Percentiles rank a stretch among this genome's conserved stretches.
Conservation (phyloP, 306 rosid species). For the Pterocarpus macrocarpus region DNA sequence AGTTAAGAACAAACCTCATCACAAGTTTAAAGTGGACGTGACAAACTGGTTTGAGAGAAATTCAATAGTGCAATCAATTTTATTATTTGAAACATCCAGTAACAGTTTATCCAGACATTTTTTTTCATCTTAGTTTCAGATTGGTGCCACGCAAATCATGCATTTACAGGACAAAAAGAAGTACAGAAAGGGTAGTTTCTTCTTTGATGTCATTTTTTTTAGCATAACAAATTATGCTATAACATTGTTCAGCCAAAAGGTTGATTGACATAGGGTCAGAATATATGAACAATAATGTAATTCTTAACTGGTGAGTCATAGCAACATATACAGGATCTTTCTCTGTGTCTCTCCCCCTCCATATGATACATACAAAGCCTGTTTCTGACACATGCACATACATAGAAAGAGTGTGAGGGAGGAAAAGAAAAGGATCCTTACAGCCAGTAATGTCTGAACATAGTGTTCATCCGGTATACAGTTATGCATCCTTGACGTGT, state of each 20-base stretch:
- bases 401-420: constrained; percentile 1
- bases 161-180: neutral
- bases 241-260: constrained; percentile 4
- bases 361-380: neutral
- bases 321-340: neutral
- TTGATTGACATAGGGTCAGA: neutral
- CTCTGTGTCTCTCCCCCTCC: neutral
- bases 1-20: neutral
- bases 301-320: neutral
- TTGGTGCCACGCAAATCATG: neutral
- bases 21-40: neutral
- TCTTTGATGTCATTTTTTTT: too few relatives aligned
- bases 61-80: neutral
- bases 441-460: constrained; percentile 92
- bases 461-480: constrained; percentile 99
- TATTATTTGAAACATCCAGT: constrained; percentile 26
- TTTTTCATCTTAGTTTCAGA: neutral
- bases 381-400: neutral
- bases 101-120: neutral
- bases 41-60: constrained; percentile 20
- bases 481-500: constrained; percentile 84
- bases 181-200: constrained; percentile 6
- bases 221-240: neutral
- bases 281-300: constrained; percentile 2
- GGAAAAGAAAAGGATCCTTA: constrained; percentile 54